Base-by-base conservation (phyloP, 2,329 filamentous ascomycete genomes). In the Fusarium udum region DNA sequence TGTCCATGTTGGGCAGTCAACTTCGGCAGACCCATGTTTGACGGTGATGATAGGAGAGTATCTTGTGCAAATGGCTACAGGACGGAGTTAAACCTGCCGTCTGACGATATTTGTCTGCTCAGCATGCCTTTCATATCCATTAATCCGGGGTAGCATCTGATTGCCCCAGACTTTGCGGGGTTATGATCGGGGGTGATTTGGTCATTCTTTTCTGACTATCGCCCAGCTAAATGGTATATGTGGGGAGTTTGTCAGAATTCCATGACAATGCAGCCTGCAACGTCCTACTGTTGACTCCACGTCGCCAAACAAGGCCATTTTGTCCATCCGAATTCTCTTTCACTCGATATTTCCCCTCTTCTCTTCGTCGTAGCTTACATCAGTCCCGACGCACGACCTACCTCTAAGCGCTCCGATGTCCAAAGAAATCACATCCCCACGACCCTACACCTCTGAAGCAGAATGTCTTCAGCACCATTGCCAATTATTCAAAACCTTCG, bases 61-160 rank as follows among this genome's bases (percentile, higher is more conserved):
- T 46, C 43, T 51, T 5, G 3, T 24, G 48, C 15, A 24, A 7
- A 34, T 24, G 28, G 28, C 28, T 28, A 18, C 12, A 24, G 12
- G 11, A 14, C 6, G 10, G 6, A 22, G 14, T 22, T 4, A 20
- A 20, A 3, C 9, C 4, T 12, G 16, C 6, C 9, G 4, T 31
- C 3, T 13, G 4, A 4, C 4, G 20, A 26, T 14, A 24, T 18
- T 14, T 20, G 15, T 20, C 31, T 20, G 4, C 5, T 7, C 16
- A 20, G 16, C 5, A 7, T 24, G 5, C 15, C 31, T 51, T 20
- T 26, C n/a, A 22, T 26, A 22, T 3, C 3, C 18, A 15, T 36
- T 0, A 4, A 20, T 22, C 49, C 4, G 32, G n/a, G 32, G n/a
- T 36, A 36, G 1, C 22, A 4, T 3, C 3, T 1, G 6, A 36